Percentiles rank a stretch among this genome's conserved stretches.
Conservation (phyloP, 441 rosid species). For the Codiaeum variegatum region DNA sequence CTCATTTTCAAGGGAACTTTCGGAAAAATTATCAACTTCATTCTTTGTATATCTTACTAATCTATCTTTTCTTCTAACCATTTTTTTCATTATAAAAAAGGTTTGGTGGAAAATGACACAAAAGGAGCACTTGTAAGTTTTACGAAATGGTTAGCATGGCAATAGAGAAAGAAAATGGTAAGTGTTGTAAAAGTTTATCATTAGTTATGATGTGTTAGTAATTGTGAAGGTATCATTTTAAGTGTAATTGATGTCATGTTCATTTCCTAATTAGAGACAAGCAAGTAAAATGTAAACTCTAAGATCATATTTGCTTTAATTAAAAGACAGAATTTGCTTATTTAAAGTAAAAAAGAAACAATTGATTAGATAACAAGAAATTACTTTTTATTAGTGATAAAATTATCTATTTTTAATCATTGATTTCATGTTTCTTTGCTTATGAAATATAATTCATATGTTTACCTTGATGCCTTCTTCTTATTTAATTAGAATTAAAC, state of each 20-base stretch:
- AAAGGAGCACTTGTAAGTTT: constrained; percentile 93
- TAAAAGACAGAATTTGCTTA: no score
- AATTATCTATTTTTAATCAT: neutral
- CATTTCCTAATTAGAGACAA: neutral
- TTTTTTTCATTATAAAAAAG: constrained; percentile 29
- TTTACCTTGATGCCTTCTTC: neutral
- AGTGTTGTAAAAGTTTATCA: constrained; percentile 14
- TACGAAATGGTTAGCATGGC: constrained; percentile 94
- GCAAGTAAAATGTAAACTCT: neutral
- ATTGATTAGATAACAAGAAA: neutral
- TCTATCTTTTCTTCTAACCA: neutral
- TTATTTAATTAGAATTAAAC: neutral
- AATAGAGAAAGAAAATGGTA: constrained; percentile 96
- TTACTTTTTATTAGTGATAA: neutral
- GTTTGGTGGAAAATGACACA: constrained; percentile 88
- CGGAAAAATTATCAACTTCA: neutral
- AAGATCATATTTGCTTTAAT: neutral
- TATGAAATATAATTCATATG: neutral
- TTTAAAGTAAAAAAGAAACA: neutral
- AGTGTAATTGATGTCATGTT: constrained; percentile 2
- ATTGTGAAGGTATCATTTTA: constrained; percentile 69
- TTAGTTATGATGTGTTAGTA: neutral
- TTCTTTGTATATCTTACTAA: neutral
- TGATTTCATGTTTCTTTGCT: neutral
- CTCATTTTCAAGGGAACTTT: neutral